These are phyloP conservation scores for Aureobasidium sp. DNA, from an alignment of 2,329 filamentous ascomycete genomes.

Conservation along the genomic window DNA sequence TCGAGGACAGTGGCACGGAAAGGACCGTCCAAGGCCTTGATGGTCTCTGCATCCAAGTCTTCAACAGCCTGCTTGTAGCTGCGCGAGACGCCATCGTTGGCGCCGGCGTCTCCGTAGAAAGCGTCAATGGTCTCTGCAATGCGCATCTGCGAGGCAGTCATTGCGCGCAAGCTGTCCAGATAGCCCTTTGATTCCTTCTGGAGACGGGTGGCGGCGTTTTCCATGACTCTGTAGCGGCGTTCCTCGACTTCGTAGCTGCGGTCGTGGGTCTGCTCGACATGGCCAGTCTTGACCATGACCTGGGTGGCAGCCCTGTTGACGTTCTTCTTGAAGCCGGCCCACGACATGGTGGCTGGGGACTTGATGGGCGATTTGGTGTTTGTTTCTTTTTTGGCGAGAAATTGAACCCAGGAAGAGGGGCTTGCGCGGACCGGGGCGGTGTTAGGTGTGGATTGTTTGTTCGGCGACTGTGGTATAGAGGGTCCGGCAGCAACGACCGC, in stretches of 20 bases:
- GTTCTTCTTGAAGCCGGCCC: constrained; percentile 39
- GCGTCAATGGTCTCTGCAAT: constrained; percentile 99
- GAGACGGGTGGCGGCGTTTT: constrained; percentile 81
- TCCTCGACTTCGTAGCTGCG: constrained; percentile 93
- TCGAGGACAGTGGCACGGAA: constrained; percentile 93
- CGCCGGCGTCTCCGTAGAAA: constrained; percentile 94
- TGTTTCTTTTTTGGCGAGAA: neutral
- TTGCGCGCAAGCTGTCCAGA: constrained; percentile 90
- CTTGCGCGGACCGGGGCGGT: neutral
- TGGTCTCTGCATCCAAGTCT: constrained; percentile 94
- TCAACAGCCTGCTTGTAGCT: constrained; percentile 99
- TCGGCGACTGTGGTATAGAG: constrained; percentile 5
- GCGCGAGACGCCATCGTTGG: constrained; percentile 87
- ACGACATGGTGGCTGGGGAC: constrained; percentile 52
- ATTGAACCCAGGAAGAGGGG: neutral
- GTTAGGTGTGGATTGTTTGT: neutral
- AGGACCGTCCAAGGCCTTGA: constrained; percentile 94
- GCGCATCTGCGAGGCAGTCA: constrained; percentile 98
- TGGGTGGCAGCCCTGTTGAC: constrained; percentile 96
- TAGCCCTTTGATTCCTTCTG: constrained; percentile 99
- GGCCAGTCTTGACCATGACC: constrained; percentile 99
- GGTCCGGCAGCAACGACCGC: neutral
- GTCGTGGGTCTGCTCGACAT: constrained; percentile 98
- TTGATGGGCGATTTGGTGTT: neutral
- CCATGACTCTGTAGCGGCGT: constrained; percentile 95